These are phyloP conservation scores for Juglanconis oblonga DNA, from an alignment of 2,329 filamentous ascomycete genomes.

Conservation along the genomic window DNA sequence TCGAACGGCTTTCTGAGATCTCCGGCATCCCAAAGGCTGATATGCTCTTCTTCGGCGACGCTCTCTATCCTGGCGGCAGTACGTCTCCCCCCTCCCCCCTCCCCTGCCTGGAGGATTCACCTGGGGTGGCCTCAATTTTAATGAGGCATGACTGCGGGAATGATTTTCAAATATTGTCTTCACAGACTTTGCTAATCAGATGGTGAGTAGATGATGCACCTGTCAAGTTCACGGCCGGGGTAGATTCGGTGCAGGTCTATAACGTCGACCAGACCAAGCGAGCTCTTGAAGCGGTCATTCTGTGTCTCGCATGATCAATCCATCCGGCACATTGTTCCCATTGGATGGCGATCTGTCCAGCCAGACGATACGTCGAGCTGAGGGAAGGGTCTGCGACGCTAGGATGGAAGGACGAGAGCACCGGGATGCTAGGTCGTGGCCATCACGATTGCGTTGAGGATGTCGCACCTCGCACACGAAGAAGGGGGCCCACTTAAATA, in stretches of 20 bases:
- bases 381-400: neutral
- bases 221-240: conserved; percentile 15
- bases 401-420: too few relatives aligned
- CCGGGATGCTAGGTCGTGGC: too few relatives aligned
- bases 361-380: neutral
- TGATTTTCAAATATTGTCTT: too few relatives aligned
- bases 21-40: conserved; percentile 33
- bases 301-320: conserved; percentile 8
- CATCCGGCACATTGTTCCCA: neutral
- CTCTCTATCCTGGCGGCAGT: conserved; percentile 36
- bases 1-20: conserved; percentile 25
- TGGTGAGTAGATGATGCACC: conserved; percentile 24
- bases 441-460: too few relatives aligned
- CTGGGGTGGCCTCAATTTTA: too few relatives aligned
- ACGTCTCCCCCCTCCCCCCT: neutral
- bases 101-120: neutral
- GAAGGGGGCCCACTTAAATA: too few relatives aligned
- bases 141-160: too few relatives aligned
- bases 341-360: neutral
- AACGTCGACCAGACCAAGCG: conserved; percentile 18
- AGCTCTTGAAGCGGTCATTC: conserved; percentile 17
- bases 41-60: conserved; percentile 40
- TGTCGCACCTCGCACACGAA: too few relatives aligned
- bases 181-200: neutral
- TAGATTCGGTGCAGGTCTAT: conserved; percentile 18